Evolutionary conservation across 2,329 filamentous ascomycete species (phyloP), one percentile per base, ranked within the genome.

Genomic region (Alternaria conjuncta): DNA sequence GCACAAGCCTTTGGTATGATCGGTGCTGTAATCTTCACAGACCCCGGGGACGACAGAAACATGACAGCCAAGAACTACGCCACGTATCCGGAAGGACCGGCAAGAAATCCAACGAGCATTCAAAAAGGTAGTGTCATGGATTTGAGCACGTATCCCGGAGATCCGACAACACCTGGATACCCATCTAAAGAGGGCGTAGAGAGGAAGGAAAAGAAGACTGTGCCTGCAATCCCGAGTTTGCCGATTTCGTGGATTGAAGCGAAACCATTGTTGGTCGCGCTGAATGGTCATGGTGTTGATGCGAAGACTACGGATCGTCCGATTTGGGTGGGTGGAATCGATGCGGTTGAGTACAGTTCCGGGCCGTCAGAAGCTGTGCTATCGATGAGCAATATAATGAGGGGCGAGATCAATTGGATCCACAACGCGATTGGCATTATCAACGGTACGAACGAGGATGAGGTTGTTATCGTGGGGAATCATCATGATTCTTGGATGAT

Each of bases 231-330:
- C 60, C 94, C 94, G 0, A 97, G 93, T 3, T 82, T 97, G 5
- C 94, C 94, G 1, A 91, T 97, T 43, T 97, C 94, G 0, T 97
- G 94, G 76, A 80, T 83, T 5, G 93, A 97, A 68, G 93, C 91
- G 1, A 79, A 96, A n/a, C 93, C 93, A 0, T 87, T 97, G 30
- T 85, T 97, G 20, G 89, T 89, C 74, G 90, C 93, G 1, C 83
- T 97, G 50, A 95, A 97, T 73, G 93, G 93, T 6, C 87, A 92
- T 73, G 94, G 94, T 0, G 89, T 91, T 8, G 85, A 87, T 28
- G 79, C 79, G 11, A 65, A 47, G 12, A 67, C 75, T 13, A 72
- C 82, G 43, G 78, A 79, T 51, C 74, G 79, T 3, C 78, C 75
- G 21, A 69, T 69, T 8, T 80, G 78, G 78, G 62, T 76, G 3